Base-by-base conservation (phyloP, 805 yeast species). In the Brettanomyces anomalus region DNA sequence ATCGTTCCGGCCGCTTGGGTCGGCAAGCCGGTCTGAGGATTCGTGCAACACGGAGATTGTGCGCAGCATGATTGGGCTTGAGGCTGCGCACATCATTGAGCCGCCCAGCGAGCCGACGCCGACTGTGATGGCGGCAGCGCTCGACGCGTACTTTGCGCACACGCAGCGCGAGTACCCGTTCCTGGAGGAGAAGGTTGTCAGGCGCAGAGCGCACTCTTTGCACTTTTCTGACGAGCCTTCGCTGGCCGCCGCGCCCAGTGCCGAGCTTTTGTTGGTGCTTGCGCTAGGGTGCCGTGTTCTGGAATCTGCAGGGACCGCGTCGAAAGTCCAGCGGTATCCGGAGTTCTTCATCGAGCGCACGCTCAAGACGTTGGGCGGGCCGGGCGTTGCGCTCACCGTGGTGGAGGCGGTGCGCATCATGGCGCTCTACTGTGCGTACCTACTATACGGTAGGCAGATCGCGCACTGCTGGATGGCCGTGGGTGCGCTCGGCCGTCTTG, bases 401-500 rank as follows among this genome's bases (percentile, higher is more conserved):
- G 14, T 30, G 18, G 20, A 38, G 20, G 34, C 35, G 16, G 20
- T 28, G 20, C 34, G 34, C 17, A 13, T 42, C 18, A 17, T 37
- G 19, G n/a, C 41, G 16, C 21, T 48, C 17, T 41, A 34, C 38
- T 19, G 41, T 7, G 20, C 43, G 14, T 38, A 42, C n/a, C 6
- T 36, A n/a, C 10, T 37, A 1, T 19, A 14, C 14, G 36, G 39
- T 33, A 21, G 37, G n/a, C 16, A 41, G 36, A 20, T 36, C 15
- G 36, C 41, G 16, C 28, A n/a, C 6, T 17, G 37, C 19, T 46
- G 46, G 42, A 44, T 43, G 36, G 71, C 19, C 65, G 78, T 1
- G 74, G 79, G 81, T 70, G 72, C 33, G 62, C 74, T 18, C 68
- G 70, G 42, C 77, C 80, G 1, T 52, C 72, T 18, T 57, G 72